Conservation (phyloP, 352 stramenopile genomes). For the Thalassiosira ordinaria region DNA sequence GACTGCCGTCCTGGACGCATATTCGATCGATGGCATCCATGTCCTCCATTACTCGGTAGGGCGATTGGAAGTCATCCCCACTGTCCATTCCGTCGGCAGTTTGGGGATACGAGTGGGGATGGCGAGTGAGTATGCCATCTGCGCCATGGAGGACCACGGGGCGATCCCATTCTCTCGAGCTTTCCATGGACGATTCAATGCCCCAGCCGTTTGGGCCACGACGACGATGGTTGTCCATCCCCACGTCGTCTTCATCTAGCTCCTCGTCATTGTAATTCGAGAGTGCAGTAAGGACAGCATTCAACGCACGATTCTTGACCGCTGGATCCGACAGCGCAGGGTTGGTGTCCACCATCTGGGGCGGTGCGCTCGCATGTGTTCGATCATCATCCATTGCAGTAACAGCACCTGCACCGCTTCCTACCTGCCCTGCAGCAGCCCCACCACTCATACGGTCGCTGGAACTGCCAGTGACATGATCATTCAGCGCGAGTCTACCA, state of each 20-base stretch:
- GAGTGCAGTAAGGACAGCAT: conserved; percentile 62
- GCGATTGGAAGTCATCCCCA: conserved; percentile 49
- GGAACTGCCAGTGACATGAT: not conserved
- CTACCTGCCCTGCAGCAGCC: too few species aligned
- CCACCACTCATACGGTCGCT: not conserved
- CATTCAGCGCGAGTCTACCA: not conserved
- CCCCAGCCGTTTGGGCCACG: conserved; percentile 54
- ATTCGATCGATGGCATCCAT: conserved; percentile 47
- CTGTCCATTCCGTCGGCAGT: conserved; percentile 3
- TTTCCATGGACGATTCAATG: conserved; percentile 53
- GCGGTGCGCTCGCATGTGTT: conserved; percentile 16
- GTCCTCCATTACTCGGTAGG: conserved; percentile 59
- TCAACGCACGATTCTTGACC: conserved; percentile 39
- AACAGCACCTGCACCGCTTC: too few species aligned
- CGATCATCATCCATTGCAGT: too few species aligned
- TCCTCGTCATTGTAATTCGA: conserved; percentile 76
- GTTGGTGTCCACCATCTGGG: conserved; percentile 19
- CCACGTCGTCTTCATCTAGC: conserved; percentile 40
- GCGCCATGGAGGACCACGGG: conserved; percentile 72
- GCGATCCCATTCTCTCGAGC: conserved; percentile 54
- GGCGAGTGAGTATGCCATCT: conserved; percentile 66
- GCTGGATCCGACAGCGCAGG: too few species aligned
- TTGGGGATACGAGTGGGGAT: conserved; percentile 29
- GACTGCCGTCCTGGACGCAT: conserved; percentile 55
- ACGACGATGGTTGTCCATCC: not conserved